Evolutionary conservation across 305 asterid species (phyloP).

Genomic region (Fraxinus albicans): DNA sequence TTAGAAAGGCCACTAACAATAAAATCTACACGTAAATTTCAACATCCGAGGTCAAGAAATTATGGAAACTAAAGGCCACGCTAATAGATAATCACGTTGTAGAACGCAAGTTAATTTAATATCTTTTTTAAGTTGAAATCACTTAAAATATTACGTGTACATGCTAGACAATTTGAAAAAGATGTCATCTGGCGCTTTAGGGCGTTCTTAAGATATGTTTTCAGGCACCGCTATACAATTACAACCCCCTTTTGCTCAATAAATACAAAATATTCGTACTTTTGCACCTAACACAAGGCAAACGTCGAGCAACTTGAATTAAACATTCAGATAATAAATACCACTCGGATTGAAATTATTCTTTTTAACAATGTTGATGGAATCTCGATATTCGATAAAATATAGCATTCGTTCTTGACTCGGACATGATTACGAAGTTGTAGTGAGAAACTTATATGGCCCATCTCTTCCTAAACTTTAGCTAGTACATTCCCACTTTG

Average conservation of each 20-base stretch:
- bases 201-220: too few relatives aligned
- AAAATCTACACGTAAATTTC: neutral
- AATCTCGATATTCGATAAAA: too few relatives aligned
- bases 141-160: neutral
- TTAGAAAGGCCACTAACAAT: too few relatives aligned
- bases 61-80: neutral
- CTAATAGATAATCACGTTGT: neutral
- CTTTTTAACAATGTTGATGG: neutral
- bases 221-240: too few relatives aligned
- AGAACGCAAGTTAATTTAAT: too few relatives aligned
- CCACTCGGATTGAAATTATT: neutral
- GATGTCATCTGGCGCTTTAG: too few relatives aligned
- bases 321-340: too few relatives aligned
- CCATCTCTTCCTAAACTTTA: neutral
- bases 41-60: too few relatives aligned
- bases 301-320: neutral
- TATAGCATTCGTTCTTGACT: neutral
- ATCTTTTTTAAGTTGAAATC: neutral
- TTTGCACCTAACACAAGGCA: neutral
- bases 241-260: too few relatives aligned
- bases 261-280: too few relatives aligned
- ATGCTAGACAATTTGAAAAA: neutral
- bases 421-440: neutral
- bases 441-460: neutral
- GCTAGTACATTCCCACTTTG: neutral